A percentile compares a stretch with the other conserved stretches of the same genome.
phyloP scores from a whole-genome alignment of 1,139 yeast genomes.

The Sugiyamaella japonica region DNA sequence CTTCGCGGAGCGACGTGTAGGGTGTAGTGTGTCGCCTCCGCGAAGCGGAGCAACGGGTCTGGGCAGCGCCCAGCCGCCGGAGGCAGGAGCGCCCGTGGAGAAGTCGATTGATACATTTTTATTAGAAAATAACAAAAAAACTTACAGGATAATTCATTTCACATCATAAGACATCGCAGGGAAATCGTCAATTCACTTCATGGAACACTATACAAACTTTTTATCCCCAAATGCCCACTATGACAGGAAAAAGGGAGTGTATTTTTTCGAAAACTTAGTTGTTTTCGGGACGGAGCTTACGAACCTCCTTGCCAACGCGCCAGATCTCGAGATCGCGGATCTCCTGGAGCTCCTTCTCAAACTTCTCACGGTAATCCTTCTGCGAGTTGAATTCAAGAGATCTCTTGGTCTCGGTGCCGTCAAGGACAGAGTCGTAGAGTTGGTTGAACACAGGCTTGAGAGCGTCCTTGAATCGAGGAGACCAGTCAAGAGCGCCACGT shows the following conservation, averaged over 20 bases:
- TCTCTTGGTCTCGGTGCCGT: constrained; percentile 97
- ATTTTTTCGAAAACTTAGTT: constrained; percentile 44
- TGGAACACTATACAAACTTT: constrained; percentile 28
- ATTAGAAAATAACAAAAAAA: constrained; percentile 1
- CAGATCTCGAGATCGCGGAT: constrained; percentile 99
- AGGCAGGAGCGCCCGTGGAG: not conserved
- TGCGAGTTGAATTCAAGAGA: constrained; percentile 98
- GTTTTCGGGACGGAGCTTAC: constrained; percentile 99
- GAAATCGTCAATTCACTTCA: constrained; percentile 27
- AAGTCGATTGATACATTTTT: not conserved
- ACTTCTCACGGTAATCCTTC: constrained; percentile 95
- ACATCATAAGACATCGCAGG: constrained; percentile 22
- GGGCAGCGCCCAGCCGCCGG: not conserved
- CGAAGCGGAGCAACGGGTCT: not conserved
- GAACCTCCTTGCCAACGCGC: constrained; percentile 99
- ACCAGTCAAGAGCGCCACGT: constrained; percentile 99
- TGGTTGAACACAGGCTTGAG: constrained; percentile 98
- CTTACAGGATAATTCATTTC: constrained; percentile 10
- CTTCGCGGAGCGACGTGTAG: too few species aligned
- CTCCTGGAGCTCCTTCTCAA: constrained; percentile 87
- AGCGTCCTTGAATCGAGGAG: constrained; percentile 98
- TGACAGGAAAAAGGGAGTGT: constrained; percentile 19
- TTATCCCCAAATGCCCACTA: constrained; percentile 24
- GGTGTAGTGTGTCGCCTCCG: too few species aligned
- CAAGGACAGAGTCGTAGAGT: constrained; percentile 90